Base-by-base conservation (phyloP, 257 asterid species). In the Ilex asprella region DNA sequence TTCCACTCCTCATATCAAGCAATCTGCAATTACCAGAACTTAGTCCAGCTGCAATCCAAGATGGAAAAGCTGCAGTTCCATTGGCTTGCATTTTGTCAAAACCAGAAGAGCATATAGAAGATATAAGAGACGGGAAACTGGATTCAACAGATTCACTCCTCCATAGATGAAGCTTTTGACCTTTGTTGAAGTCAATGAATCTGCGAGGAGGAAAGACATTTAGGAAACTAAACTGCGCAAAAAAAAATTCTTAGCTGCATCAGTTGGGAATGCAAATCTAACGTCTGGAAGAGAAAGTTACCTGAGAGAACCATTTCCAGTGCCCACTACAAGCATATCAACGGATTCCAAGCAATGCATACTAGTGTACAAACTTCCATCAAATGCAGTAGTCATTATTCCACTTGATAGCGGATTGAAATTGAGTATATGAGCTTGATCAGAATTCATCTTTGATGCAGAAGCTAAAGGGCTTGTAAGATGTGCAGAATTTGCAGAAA, bases 271-370 rank as follows among this genome's bases (percentile, higher is more conserved):
- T 29, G 4, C 39, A 43, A 57, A 64, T 29, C 39, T 21, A 51
- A 15, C 27, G 27, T 49, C 13, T 14, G 15, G 11, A 56, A 16
- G 49, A 29, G 59, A 60, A 59, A 44, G 75, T 70, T 81, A 89
- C 99, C 99, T 87, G 69, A 93, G 81, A 75, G 95, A 80, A 60
- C 97, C 99, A 72, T 82, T 93, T 67, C 99, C 97, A 63, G 97
- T 86, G 75, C 99, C 99, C 67, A 85, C 84, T 31, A 87, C 67
- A 61, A 89, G 94, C 72, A 77, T 78, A 69, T 85, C 85, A 32
- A 63, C 77, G 74, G 71, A 86, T 67, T 84, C 89, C 70, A 84
- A 72, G 84, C 83, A 78, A 75, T 87, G 82, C 95, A 93, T 93
- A 52, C 95, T 79, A 63, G 96, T 83, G 75, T 89, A 93, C 31